phyloP scores from a whole-genome alignment of 495 filamentous ascomycete genomes.

The Neurospora sp. region DNA sequence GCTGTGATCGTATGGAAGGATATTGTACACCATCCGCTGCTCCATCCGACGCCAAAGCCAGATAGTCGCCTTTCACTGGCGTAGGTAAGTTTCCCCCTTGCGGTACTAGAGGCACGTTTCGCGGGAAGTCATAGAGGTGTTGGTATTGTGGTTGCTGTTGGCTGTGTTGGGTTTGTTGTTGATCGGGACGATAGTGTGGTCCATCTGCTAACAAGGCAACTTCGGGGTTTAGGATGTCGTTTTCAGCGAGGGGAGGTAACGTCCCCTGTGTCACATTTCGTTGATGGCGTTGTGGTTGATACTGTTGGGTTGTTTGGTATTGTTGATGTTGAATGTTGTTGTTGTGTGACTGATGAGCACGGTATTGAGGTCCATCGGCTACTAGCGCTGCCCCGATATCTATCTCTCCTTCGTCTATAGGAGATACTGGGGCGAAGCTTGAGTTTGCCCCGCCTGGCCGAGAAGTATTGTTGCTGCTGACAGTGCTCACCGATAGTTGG shows the following conservation, averaged over 20 bases:
- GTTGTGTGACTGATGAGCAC: neutral
- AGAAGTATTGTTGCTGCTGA: neutral
- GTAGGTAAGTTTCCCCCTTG: neutral
- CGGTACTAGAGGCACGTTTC: neutral
- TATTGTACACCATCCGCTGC: neutral
- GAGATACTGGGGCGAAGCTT: neutral
- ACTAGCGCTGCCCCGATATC: conserved; percentile 3
- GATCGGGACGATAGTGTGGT: neutral
- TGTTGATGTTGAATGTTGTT: neutral
- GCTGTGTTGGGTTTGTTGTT: neutral
- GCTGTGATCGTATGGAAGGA: neutral
- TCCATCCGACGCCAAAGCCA: neutral
- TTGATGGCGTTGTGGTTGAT: neutral
- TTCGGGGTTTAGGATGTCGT: conserved; percentile 1
- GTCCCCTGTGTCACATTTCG: neutral
- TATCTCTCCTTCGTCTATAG: neutral
- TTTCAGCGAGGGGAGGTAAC: neutral
- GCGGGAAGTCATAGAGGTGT: neutral
- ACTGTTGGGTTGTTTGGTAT: neutral
- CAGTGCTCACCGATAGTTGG: neutral
- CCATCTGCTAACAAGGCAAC: neutral
- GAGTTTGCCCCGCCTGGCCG: neutral
- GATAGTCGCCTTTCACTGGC: neutral
- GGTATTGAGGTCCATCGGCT: conserved; percentile 17
- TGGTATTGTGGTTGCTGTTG: neutral